Evolutionary conservation across 371 early-diverging fungal species (phyloP), one percentile per base, ranked within the genome.

Genomic region (Lichtheimia hyalospora): DNA sequence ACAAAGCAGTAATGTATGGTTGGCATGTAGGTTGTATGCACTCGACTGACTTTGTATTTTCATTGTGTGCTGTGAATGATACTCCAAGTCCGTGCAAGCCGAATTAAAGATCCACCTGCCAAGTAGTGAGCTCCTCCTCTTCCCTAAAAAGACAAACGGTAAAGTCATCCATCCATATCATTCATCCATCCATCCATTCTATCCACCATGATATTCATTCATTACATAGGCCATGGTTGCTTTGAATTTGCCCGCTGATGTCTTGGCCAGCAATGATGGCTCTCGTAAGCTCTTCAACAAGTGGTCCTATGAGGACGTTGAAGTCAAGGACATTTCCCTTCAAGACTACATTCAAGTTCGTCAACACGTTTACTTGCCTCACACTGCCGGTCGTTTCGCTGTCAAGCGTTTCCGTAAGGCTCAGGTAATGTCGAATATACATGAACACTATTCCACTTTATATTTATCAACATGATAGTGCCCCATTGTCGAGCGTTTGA

Each of bases 401-500:
- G 81, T 89, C 79, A 96, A 96, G 89, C 86, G 95, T 75, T 98
- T 98, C 92, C 89, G 98, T 77, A 98, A 98, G 92, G 96, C 96
- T 67, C 96, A 93, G 77, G 89, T 90, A 46, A 46, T 1, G 12
- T 18, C 34, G 10, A 34, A 34, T 34, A 34, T 34, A 34, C 10
- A 27, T 27, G 0, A 5, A 27, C 27, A 25, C 25, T n/a, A n/a
- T n/a, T n/a, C 25, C 25, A 25, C 25, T 5, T 8, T 34, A 8
- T 8, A 8, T 10, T 16, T 46, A 14, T 1, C 7, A 46, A 18
- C 5, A n/a, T 18, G 18, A 2, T 73, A 94, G 92, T 98, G 99
- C 88, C 99, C 99, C 66, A 92, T 99, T 66, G 96, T 98, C 64
- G 99, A 99, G 90, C 95, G 99, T 83, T 90, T 99, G 73, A 95